Evolutionary conservation across 1,284 basidiomycete genomes (phyloP).

Genomic region (Sanghuangporus sanghuang): DNA sequence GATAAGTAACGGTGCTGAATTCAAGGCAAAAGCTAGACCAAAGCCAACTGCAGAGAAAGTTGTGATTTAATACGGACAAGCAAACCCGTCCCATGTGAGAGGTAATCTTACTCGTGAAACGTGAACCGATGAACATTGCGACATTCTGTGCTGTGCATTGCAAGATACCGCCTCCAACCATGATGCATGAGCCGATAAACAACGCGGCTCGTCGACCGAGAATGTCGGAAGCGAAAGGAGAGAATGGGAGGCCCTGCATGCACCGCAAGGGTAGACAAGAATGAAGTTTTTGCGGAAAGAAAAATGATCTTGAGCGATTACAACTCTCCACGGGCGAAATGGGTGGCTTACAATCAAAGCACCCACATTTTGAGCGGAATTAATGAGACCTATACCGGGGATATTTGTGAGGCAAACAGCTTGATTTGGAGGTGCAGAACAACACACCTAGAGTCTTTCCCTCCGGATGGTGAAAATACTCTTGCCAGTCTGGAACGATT

Average conservation of each 20-base stretch:
- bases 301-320: not conserved
- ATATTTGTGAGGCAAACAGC: not conserved
- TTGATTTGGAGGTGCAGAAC: not conserved
- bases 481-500: slow-evolving; percentile 57
- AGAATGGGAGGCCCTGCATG: slow-evolving; percentile 48
- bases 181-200: slow-evolving; percentile 52
- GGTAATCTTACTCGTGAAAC: slow-evolving; percentile 43
- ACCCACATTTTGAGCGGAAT: slow-evolving; percentile 58
- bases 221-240: slow-evolving; percentile 52
- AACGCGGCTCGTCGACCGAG: slow-evolving; percentile 52
- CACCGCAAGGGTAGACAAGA: not conserved
- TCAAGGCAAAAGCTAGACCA: slow-evolving; percentile 57
- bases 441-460: slow-evolving; percentile 46
- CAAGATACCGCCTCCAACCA: slow-evolving; percentile 53
- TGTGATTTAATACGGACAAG: not conserved
- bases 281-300: not conserved
- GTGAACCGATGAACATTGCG: slow-evolving; percentile 51
- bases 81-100: not conserved
- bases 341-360: slow-evolving; percentile 40
- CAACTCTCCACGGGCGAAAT: not conserved
- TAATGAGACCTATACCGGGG: slow-evolving; percentile 46
- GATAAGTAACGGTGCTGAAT: slow-evolving; percentile 58
- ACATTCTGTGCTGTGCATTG: slow-evolving; percentile 47
- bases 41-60: slow-evolving; percentile 44
- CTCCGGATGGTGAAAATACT: slow-evolving; percentile 45